Evolutionary conservation across 1,284 basidiomycete species (phyloP).

Genomic region (Sporisorium iseilematis-ciliati): DNA sequence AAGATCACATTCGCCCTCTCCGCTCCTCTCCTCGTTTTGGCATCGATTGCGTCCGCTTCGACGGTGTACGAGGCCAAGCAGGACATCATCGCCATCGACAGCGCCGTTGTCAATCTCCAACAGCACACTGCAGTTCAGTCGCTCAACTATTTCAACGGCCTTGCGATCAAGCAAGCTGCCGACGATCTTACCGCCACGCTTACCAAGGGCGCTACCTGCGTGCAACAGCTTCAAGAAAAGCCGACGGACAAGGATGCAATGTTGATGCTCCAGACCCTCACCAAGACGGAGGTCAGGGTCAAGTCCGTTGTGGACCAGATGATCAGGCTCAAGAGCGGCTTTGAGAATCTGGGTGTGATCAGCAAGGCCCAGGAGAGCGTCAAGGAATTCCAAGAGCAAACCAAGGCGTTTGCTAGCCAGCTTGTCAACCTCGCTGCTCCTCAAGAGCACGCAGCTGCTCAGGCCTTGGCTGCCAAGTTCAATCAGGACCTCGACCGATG

Average conservation of each 20-base stretch:
- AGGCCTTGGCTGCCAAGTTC: conserved; percentile 8
- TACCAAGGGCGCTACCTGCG: not conserved
- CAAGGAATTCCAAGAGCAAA: conserved; percentile 12
- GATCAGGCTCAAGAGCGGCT: conserved; percentile 17
- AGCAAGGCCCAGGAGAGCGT: not conserved
- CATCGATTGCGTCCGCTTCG: conserved; percentile 6
- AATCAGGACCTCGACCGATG: conserved; percentile 9
- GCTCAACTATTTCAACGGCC: conserved; percentile 9
- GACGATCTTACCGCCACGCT: conserved; percentile 15
- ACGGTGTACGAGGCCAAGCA: conserved; percentile 18
- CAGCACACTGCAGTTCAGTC: conserved; percentile 5
- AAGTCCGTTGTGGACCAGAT: not conserved
- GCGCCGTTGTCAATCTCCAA: conserved; percentile 8
- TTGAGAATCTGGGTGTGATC: conserved; percentile 19
- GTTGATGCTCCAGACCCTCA: conserved; percentile 9
- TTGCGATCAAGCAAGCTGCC: conserved; percentile 10
- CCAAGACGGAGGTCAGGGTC: conserved; percentile 22
- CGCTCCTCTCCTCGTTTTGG: conserved; percentile 16
- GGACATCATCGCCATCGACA: conserved; percentile 17
- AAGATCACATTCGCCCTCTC: conserved; percentile 19
- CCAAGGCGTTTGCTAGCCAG: conserved; percentile 1
- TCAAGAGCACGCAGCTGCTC: conserved; percentile 7
- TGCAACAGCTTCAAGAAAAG: conserved; percentile 1
- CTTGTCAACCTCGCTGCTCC: conserved; percentile 19
- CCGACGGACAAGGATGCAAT: conserved; percentile 15